These are phyloP conservation scores for Moesziomyces aphidis DNA, from an alignment of 1,284 basidiomycete species.

Conservation along the genomic window DNA sequence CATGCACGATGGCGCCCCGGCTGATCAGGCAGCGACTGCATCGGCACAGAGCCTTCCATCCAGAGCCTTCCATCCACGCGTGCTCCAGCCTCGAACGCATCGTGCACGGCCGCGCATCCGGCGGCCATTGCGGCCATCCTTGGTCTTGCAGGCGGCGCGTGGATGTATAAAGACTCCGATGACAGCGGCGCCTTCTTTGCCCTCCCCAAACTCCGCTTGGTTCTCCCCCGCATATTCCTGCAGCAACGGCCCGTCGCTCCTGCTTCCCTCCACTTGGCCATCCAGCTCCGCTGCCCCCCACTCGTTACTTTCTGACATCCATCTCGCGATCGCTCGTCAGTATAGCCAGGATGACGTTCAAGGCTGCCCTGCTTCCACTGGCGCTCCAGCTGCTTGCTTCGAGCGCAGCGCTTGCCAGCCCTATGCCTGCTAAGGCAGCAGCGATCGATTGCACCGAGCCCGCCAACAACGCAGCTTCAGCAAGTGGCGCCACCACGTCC, in stretches of 20 bases:
- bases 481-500: constrained; percentile 3
- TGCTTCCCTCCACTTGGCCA: constrained; percentile 12
- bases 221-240: constrained; percentile 11
- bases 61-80: too few relatives aligned
- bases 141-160: neutral
- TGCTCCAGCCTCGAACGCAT: too few relatives aligned
- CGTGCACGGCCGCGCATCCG: too few relatives aligned
- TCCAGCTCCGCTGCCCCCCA: neutral
- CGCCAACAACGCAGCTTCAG: constrained; percentile 1
- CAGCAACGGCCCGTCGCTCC: neutral
- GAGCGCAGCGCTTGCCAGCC: constrained; percentile 16
- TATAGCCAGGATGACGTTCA: constrained; percentile 16
- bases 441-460: constrained; percentile 9
- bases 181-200: neutral
- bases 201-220: constrained; percentile 17
- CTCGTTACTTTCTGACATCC: neutral
- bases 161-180: constrained; percentile 18
- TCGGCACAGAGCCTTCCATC: too few relatives aligned
- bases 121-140: neutral
- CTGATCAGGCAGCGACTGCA: too few relatives aligned
- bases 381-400: constrained; percentile 39
- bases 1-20: neutral
- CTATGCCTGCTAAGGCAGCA: constrained; percentile 12
- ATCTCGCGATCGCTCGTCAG: neutral
- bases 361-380: constrained; percentile 20